A percentile compares a stretch with the other conserved stretches of the same genome.
Evolutionary conservation across 2,329 filamentous ascomycete species (phyloP).

Genomic region (Thielaviopsis populi): DNA sequence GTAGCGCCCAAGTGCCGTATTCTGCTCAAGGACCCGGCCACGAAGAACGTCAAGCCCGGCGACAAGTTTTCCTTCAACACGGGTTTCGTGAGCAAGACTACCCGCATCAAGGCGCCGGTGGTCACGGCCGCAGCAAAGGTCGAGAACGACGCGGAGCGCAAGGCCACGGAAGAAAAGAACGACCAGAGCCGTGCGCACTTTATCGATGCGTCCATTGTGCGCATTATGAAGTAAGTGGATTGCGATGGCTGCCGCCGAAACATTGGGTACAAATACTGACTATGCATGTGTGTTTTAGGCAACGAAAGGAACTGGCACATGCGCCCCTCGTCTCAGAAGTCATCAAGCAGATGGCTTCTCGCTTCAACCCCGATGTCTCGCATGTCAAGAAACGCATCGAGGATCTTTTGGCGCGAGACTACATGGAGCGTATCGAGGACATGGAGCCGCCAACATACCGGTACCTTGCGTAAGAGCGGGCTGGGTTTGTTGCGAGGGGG

Average conservation of each 20-base stretch:
- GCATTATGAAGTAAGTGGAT: constrained; percentile 66
- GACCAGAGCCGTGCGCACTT: constrained; percentile 55
- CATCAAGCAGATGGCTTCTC: constrained; percentile 48
- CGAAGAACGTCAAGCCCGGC: constrained; percentile 57
- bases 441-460: constrained; percentile 49
- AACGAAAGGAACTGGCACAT: constrained; percentile 58
- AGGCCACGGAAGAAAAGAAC: constrained; percentile 61
- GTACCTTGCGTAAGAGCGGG: constrained; percentile 46
- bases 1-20: constrained; percentile 73
- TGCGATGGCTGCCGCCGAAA: not conserved
- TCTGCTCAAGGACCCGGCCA: constrained; percentile 63
- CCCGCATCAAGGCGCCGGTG: constrained; percentile 80
- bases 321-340: constrained; percentile 57
- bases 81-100: constrained; percentile 63
- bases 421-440: constrained; percentile 59
- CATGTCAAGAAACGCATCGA: constrained; percentile 75
- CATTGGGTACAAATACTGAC: not conserved
- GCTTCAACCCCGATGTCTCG: constrained; percentile 61
- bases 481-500: not conserved
- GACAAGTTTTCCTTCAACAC: constrained; percentile 76
- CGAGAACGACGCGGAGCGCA: constrained; percentile 55
- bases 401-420: constrained; percentile 60
- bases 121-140: constrained; percentile 72
- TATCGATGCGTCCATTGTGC: constrained; percentile 61
- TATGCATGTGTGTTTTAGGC: constrained; percentile 33